Conservation (phyloP, 2,329 filamentous ascomycete species). For the Fragosphaeria purpurea region DNA sequence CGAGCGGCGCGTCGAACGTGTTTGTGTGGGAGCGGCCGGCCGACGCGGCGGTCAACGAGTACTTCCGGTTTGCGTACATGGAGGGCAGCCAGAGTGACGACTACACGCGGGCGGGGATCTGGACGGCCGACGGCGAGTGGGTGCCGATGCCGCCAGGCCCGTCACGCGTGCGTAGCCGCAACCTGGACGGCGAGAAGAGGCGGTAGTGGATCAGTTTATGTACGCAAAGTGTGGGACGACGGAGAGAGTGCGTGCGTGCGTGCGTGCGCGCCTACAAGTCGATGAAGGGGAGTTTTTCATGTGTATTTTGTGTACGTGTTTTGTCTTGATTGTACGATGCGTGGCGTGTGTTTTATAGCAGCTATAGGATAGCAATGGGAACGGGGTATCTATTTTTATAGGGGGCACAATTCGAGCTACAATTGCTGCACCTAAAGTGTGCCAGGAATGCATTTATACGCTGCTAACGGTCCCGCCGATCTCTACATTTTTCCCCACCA, state of each 20-base stretch:
- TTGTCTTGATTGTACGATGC: too few relatives aligned
- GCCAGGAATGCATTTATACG: too few relatives aligned
- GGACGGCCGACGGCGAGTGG: slow-evolving; percentile 57
- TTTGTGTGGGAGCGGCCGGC: slow-evolving; percentile 10
- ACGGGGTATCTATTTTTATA: slow-evolving; percentile 1
- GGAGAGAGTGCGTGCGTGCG: too few relatives aligned
- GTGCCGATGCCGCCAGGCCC: slow-evolving; percentile 53
- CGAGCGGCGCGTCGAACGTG: not conserved
- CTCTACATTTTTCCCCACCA: not conserved
- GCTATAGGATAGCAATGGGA: too few relatives aligned
- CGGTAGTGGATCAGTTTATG: not conserved
- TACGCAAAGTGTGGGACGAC: too few relatives aligned
- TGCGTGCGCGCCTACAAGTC: too few relatives aligned
- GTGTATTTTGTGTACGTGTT: too few relatives aligned
- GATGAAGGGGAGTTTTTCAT: too few relatives aligned
- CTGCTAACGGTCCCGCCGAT: not conserved
- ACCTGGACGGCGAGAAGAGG: slow-evolving; percentile 10
- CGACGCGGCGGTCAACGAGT: slow-evolving; percentile 43
- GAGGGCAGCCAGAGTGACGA: slow-evolving; percentile 54
- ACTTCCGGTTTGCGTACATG: slow-evolving; percentile 70
- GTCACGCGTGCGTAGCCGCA: slow-evolving; percentile 30
- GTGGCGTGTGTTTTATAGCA: too few relatives aligned
- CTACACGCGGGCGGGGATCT: slow-evolving; percentile 66
- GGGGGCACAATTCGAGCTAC: too few relatives aligned
- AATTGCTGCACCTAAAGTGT: too few relatives aligned